Evolutionary conservation across 192 early-diverging fungal genomes (phyloP), one percentile per base, ranked within the genome.

Genomic region (Kappamyces sp.): DNA sequence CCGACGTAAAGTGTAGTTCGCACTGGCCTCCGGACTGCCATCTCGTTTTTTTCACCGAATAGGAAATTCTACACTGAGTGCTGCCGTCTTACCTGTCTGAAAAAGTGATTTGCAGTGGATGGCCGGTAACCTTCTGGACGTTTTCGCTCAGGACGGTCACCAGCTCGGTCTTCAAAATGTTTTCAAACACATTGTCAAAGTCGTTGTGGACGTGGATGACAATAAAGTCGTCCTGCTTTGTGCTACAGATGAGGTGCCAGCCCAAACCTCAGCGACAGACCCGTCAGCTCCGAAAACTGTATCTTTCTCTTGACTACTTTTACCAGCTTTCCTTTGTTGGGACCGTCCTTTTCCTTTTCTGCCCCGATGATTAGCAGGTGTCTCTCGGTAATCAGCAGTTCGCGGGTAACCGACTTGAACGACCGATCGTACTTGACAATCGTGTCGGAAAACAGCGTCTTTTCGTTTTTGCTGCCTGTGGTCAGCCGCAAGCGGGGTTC

Each of bases 381-480:
- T 33, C 72, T 68, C 42, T 84, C 81, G 6, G 74, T 73, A 33
- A 84, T 51, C 13, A 84, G 47, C 35, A 82, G 60, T 55, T 84
- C 76, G 13, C 78, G 65, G 7, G 52, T 47, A 2, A 65, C 51
- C 5, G 73, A 64, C 52, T 82, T 83, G 64, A 82, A 83, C 53
- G 74, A 77, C n/a, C 81, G 72, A 55, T 84, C 81, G 50, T 83
- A 84, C 60, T 84, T 84, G 39, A 57, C 62, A 32, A 76, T 66
- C 13, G 66, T 43, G 47, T 73, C 72, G 5, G 81, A 71, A 62
- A 76, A 84, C 13, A 62, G 57, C 1, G 73, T 73, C 47, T 79
- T 82, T 60, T 78, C 74, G 35, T 82, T 68, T 55, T 84, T 84
- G 52, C 35, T 48, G 10, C 42, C 65, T 33, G 42, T 3, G 4